Evolutionary conservation across 139 green algal genomes (phyloP).

Genomic region (Gonium pectorale): DNA sequence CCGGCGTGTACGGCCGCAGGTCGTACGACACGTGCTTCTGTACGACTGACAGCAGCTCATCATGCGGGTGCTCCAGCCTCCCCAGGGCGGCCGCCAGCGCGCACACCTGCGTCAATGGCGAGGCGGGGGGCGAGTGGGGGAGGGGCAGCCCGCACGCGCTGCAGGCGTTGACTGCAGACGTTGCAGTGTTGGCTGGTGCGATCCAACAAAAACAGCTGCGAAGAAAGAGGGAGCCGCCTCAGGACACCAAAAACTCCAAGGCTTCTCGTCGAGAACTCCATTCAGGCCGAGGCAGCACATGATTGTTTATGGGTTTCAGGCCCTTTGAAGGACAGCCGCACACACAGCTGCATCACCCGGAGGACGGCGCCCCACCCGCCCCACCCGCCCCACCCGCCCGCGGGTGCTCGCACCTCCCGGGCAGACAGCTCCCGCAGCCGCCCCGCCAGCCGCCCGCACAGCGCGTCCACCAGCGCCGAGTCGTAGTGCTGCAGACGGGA

Average conservation of each 20-base stretch:
- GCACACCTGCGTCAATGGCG: not conserved
- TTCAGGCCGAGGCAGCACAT: not conserved
- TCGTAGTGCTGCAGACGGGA: slow-evolving; percentile 26
- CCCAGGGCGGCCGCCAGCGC: slow-evolving; percentile 10
- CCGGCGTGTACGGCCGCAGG: not conserved
- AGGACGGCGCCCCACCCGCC: too few relatives aligned
- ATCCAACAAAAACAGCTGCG: not conserved
- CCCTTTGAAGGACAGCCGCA: not conserved
- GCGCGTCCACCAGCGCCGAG: slow-evolving; percentile 18
- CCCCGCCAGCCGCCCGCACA: not conserved
- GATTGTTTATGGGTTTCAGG: not conserved
- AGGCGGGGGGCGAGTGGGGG: not conserved
- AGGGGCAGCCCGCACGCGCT: not conserved
- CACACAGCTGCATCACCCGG: not conserved
- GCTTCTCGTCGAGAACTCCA: not conserved
- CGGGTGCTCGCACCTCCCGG: slow-evolving; percentile 12
- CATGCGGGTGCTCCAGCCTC: slow-evolving; percentile 28
- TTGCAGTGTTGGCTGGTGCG: not conserved
- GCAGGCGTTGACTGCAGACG: not conserved
- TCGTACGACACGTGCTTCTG: not conserved
- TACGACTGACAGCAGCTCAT: not conserved
- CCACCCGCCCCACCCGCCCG: not conserved
- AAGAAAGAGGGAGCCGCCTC: not conserved
- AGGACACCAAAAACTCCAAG: not conserved
- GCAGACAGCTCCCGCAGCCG: not conserved